Conservation (phyloP, 805 yeast species). For the Metschnikowia colocasiae region DNA sequence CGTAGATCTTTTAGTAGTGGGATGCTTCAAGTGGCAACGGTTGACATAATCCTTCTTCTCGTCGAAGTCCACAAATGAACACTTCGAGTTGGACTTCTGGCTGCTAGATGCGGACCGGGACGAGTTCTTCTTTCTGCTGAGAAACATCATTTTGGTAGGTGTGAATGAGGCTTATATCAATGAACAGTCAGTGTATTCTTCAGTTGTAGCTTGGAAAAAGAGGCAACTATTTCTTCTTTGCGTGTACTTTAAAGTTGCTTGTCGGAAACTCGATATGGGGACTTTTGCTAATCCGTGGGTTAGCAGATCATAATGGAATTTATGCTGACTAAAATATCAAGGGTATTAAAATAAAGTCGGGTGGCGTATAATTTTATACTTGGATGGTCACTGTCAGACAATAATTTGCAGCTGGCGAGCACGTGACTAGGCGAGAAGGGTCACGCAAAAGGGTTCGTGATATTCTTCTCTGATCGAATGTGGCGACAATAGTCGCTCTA, state of each 20-base stretch:
- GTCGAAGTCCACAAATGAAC: slow-evolving; percentile 37
- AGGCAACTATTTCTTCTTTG: not conserved
- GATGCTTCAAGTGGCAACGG: slow-evolving; percentile 33
- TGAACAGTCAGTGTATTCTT: not conserved
- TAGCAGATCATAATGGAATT: slow-evolving; percentile 3
- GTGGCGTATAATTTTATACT: not conserved
- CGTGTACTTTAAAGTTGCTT: not conserved
- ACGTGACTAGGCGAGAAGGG: not conserved
- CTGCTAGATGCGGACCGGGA: slow-evolving; percentile 20
- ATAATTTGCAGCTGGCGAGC: slow-evolving; percentile 3
- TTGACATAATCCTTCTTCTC: slow-evolving; percentile 45
- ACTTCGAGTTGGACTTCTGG: slow-evolving; percentile 14
- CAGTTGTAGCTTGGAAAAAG: not conserved
- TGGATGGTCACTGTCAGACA: slow-evolving; percentile 1
- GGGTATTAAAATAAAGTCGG: not conserved
- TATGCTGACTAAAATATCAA: not conserved
- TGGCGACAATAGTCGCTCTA: not conserved
- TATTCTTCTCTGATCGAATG: not conserved
- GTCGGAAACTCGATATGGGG: not conserved
- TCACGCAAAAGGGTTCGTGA: not conserved
- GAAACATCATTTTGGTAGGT: slow-evolving; percentile 11
- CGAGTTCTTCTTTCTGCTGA: slow-evolving; percentile 25
- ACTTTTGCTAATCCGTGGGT: not conserved
- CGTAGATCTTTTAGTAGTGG: slow-evolving; percentile 18
- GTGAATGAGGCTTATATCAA: not conserved